Conservation (phyloP, 129 eudicot species). For the Gnaphalium uliginosum region DNA sequence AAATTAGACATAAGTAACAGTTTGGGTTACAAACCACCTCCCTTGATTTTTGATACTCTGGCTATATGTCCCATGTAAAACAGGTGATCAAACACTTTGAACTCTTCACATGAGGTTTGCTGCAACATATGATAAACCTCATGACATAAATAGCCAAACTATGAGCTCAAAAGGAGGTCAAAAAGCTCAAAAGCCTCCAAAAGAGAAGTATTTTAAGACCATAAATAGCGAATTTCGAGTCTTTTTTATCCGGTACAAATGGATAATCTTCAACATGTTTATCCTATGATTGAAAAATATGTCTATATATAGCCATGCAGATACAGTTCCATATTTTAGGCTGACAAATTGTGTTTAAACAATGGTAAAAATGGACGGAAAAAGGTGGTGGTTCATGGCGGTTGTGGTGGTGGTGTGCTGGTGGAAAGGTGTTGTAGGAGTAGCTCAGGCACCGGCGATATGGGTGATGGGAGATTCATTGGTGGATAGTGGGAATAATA, state of each 20-base stretch:
- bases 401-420: slow-evolving; percentile 24
- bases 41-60: background rate
- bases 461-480: slow-evolving; percentile 90
- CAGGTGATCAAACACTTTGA: background rate
- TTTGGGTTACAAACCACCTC: background rate
- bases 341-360: background rate
- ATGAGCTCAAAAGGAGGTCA: slow-evolving; percentile 12
- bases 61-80: slow-evolving; percentile 11
- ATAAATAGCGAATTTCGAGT: background rate
- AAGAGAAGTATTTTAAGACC: slow-evolving; percentile 11
- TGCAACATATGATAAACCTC: slow-evolving; percentile 9
- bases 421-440: slow-evolving; percentile 22
- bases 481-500: slow-evolving; percentile 86
- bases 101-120: slow-evolving; percentile 27
- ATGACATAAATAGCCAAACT: slow-evolving; percentile 22
- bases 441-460: slow-evolving; percentile 59
- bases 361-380: slow-evolving; percentile 8
- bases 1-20: background rate
- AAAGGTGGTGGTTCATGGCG: slow-evolving; percentile 29
- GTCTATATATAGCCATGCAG: slow-evolving; percentile 32
- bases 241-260: slow-evolving; percentile 22
- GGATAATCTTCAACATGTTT: slow-evolving; percentile 12
- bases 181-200: slow-evolving; percentile 27
- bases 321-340: slow-evolving; percentile 2
- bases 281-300: slow-evolving; percentile 1